Conservation (phyloP, 371 early-diverging fungal species). For the Dinochytrium kinnereticum region DNA sequence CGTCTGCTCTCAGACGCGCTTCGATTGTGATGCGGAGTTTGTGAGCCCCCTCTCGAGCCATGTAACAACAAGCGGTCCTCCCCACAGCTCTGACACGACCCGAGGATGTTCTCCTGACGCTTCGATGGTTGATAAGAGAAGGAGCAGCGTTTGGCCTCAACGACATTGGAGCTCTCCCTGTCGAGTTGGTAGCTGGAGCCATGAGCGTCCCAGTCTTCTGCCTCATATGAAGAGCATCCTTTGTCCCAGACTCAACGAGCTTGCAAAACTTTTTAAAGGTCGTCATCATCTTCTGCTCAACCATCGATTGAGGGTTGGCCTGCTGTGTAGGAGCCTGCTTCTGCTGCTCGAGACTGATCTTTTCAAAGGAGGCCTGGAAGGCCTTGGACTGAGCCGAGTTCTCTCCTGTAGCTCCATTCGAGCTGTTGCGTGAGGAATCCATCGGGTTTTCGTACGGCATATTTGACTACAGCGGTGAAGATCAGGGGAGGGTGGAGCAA, state of each 20-base stretch:
- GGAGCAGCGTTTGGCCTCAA: constrained; percentile 7
- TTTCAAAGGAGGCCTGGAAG: constrained; percentile 16
- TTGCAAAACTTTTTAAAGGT: constrained; percentile 34
- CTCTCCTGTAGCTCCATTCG: neutral
- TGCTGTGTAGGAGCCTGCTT: neutral
- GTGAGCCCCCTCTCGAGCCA: constrained; percentile 34
- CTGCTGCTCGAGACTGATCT: constrained; percentile 18
- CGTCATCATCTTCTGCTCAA: constrained; percentile 32
- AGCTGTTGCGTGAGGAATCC: neutral
- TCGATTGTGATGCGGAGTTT: constrained; percentile 36
- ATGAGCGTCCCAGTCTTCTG: constrained; percentile 8
- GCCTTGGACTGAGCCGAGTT: constrained; percentile 20
- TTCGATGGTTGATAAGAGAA: constrained; percentile 27
- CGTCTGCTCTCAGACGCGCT: constrained; percentile 28
- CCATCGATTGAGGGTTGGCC: neutral
- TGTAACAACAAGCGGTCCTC: constrained; percentile 33
- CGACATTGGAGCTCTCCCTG: neutral
- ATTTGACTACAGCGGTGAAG: no score
- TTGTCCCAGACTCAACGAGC: constrained; percentile 35
- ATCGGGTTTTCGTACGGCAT: neutral
- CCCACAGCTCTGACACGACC: constrained; percentile 37
- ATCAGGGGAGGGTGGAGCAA: no score
- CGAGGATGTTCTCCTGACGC: constrained; percentile 26
- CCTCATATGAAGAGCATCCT: constrained; percentile 23
- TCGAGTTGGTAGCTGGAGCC: no score